phyloP scores from a whole-genome alignment of 805 yeast genomes.

The Spathaspora arborariae region DNA sequence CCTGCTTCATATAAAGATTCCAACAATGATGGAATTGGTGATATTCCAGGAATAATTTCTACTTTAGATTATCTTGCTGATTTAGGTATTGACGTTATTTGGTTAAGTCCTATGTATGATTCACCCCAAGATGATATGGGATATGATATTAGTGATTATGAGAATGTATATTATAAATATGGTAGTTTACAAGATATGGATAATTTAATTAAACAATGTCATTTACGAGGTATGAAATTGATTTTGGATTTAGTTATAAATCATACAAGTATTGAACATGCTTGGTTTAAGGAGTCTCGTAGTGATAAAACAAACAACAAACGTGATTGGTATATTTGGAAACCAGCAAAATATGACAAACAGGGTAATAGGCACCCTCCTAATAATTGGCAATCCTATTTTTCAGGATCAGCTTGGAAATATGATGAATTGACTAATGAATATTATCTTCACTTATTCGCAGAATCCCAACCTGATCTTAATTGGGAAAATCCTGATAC shows the following conservation, averaged over 20 bases:
- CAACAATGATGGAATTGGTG: slow-evolving; percentile 58
- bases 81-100: slow-evolving; percentile 48
- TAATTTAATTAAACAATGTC: slow-evolving; percentile 42
- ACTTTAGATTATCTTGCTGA: slow-evolving; percentile 48
- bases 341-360: slow-evolving; percentile 42
- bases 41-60: slow-evolving; percentile 50
- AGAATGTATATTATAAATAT: slow-evolving; percentile 46
- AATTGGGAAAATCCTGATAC: slow-evolving; percentile 54
- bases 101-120: slow-evolving; percentile 58
- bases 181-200: slow-evolving; percentile 55
- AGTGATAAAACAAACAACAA: slow-evolving; percentile 49
- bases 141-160: slow-evolving; percentile 55
- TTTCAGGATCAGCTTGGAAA: slow-evolving; percentile 55
- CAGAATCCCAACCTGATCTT: slow-evolving; percentile 54
- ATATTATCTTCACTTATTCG: slow-evolving; percentile 53
- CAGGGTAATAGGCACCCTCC: slow-evolving; percentile 53
- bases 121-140: slow-evolving; percentile 65
- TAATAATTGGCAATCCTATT: slow-evolving; percentile 52
- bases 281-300: slow-evolving; percentile 56
- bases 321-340: slow-evolving; percentile 63
- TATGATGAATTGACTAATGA: slow-evolving; percentile 52
- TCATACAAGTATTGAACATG: slow-evolving; percentile 54
- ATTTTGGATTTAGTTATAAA: slow-evolving; percentile 56
- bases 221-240: slow-evolving; percentile 48
- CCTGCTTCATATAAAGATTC: slow-evolving; percentile 60